Evolutionary conservation across 2,329 filamentous ascomycete species (phyloP), one percentile per base, ranked within the genome.

Genomic region (Fusarium veterinarium): DNA sequence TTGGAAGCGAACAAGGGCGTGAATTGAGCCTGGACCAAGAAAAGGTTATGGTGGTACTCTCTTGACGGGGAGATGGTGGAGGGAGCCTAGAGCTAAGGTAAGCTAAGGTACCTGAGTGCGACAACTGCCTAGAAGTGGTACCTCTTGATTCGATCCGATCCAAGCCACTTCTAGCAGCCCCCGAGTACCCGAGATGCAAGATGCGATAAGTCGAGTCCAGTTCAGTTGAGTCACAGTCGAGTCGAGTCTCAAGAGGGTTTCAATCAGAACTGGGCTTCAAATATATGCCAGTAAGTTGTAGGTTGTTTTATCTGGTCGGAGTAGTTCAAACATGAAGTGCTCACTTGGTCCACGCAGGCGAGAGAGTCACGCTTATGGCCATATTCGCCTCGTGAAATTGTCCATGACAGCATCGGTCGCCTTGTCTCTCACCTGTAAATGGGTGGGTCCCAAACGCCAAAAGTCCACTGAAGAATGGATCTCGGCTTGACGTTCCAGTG

Each of bases 11-110:
- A 42, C 45, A 56, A 72, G 64, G 64, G 64, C 77, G 77, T 77
- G 77, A 76, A 78, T 69, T 64, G 68, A 74, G 59, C 64, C 65
- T 63, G 65, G 73, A 61, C 67, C 71, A 59, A 64, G 64, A 71
- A 59, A 67, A 41, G 48, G 66, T 67, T 78, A 67, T 67, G 67
- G 74, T 78, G 73, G 73, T 77, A 68, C 74, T 79, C 76, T 72
- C 70, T 75, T 59, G 71, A 60, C 48, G 60, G 60, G 49, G 49
- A 68, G 68, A 57, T 67, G 51, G 68, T 58, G 67, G 45, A 60
- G 69, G 72, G 46, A 70, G 72, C 72, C 72, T 75, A 64, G 71
- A 67, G 71, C 67, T 69, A 72, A 56, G 37, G 44, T 37, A 51
- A 67, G 45, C 51, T 57, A 60, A 73, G 31, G 71, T 74, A 65